Conservation (phyloP, 441 rosid species). For the Populus hybrid region DNA sequence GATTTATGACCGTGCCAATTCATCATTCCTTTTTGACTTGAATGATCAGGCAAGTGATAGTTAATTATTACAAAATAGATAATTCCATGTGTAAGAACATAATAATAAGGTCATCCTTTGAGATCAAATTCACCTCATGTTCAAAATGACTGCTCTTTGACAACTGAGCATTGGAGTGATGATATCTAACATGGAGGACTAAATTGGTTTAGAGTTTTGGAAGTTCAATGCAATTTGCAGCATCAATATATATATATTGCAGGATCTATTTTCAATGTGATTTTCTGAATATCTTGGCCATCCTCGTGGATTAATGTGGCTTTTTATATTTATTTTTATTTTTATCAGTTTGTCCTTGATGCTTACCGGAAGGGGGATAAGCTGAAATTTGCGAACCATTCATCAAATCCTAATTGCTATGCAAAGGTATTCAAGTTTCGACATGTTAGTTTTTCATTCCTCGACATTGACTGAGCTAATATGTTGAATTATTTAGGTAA, state of each 20-base stretch:
- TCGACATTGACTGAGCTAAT: conserved; percentile 15
- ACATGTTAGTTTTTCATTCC: background rate
- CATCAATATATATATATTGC: background rate
- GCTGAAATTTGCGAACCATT: conserved; percentile 83
- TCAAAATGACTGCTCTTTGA: background rate
- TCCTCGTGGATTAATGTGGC: background rate
- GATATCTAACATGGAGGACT: background rate
- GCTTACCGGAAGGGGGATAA: conserved; percentile 91
- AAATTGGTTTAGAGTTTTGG: background rate
- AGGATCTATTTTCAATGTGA: background rate
- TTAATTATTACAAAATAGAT: conserved; percentile 4
- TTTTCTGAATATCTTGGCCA: background rate
- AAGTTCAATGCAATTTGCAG: background rate
- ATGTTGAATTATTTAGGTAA: conserved; percentile 43
- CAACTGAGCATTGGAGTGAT: background rate
- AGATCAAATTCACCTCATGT: background rate
- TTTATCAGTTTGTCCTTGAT: conserved; percentile 63
- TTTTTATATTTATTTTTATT: conserved; percentile 1
- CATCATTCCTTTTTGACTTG: conserved; percentile 81
- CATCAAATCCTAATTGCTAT: conserved; percentile 82
- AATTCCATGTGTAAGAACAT: background rate
- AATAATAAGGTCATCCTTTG: background rate
- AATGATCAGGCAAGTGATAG: conserved; percentile 73
- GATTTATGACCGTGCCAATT: conserved; percentile 60
- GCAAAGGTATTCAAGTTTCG: conserved; percentile 57